phyloP scores from a whole-genome alignment of 2,329 filamentous ascomycete genomes.

The Coniella vitis region DNA sequence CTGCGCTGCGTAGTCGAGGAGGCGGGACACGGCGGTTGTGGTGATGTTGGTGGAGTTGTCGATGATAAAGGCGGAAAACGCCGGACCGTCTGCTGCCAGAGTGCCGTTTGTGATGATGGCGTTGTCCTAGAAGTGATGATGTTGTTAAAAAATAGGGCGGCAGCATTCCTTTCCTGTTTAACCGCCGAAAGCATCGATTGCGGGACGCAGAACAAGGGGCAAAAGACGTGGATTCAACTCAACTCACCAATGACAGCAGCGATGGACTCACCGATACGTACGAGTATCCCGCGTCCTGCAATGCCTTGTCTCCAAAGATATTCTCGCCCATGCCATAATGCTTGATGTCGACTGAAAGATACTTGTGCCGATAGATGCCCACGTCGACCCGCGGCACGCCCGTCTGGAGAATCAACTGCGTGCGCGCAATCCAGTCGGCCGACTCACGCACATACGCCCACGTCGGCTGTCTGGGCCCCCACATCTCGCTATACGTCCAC shows the following conservation, averaged over 20 bases:
- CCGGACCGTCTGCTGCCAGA: constrained; percentile 5
- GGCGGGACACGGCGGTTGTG: background rate
- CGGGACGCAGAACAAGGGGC: too few species aligned
- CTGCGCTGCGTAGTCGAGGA: constrained; percentile 3
- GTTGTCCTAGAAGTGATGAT: background rate
- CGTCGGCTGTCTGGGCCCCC: constrained; percentile 7
- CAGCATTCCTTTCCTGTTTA: too few species aligned
- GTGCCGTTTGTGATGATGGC: constrained; percentile 2
- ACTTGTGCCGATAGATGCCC: constrained; percentile 8
- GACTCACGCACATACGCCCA: constrained; percentile 6
- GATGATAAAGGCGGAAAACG: constrained; percentile 4
- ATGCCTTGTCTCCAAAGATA: constrained; percentile 1
- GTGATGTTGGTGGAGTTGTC: constrained; percentile 10
- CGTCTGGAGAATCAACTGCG: constrained; percentile 5
- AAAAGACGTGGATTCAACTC: too few species aligned
- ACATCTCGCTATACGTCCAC: constrained; percentile 8
- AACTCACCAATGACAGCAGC: background rate
- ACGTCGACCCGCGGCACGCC: constrained; percentile 5
- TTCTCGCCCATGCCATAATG: constrained; percentile 6
- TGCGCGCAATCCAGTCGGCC: constrained; percentile 6
- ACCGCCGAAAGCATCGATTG: too few species aligned
- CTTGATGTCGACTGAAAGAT: constrained; percentile 8
- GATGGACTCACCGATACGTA: constrained; percentile 7
- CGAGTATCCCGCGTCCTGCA: constrained; percentile 4
- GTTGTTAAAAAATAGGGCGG: background rate